Conservation (phyloP, 75 land plant species). For the Gnetum montanum region DNA sequence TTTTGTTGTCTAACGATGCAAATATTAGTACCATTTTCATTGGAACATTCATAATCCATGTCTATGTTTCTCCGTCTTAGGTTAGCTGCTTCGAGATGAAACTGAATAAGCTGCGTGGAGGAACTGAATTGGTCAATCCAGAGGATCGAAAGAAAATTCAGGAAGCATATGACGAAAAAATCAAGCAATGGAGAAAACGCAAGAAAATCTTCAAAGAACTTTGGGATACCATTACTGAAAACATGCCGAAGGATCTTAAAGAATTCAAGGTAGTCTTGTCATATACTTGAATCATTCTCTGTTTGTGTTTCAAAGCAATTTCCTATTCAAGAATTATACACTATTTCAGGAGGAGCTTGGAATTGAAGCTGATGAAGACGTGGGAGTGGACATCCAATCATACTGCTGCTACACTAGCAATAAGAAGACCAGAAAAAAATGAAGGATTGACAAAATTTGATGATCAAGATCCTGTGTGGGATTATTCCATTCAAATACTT, state of each 20-base stretch:
- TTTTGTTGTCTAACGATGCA: too few species aligned
- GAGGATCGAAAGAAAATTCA: constrained; percentile 74
- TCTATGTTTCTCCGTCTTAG: too few species aligned
- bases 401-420: constrained; percentile 19
- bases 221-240: constrained; percentile 93
- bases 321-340: too few species aligned
- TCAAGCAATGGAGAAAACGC: constrained; percentile 77
- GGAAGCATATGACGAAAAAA: constrained; percentile 29
- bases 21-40: too few species aligned
- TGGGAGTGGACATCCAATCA: constrained; percentile 61
- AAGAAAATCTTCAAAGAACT: constrained; percentile 84
- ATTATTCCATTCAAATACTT: too few species aligned
- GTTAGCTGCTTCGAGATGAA: constrained; percentile 61
- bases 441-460: too few species aligned
- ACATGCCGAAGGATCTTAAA: constrained; percentile 70
- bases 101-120: constrained; percentile 51
- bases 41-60: too few species aligned
- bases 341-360: constrained; percentile 84
- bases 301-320: too few species aligned
- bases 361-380: constrained; percentile 93
- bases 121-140: constrained; percentile 66
- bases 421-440: neutral
- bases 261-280: constrained; percentile 70
- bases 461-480: too few species aligned
- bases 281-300: too few species aligned